Conservation (phyloP, 2,329 filamentous ascomycete species). For the Rhynchosporium secalis region DNA sequence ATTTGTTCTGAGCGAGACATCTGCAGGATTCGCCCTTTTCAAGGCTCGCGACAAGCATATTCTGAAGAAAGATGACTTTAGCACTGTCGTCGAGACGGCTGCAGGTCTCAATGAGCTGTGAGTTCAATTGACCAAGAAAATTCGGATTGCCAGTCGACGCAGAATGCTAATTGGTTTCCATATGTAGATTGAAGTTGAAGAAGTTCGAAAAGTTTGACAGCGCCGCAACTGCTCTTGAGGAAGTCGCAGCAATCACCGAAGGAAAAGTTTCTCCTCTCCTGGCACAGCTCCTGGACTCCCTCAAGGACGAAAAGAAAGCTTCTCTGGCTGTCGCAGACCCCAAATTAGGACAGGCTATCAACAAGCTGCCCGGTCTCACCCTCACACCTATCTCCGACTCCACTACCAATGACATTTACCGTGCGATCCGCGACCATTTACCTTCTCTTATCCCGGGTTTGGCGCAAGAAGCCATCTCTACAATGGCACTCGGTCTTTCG, state of each 20-base stretch:
- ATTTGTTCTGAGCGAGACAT: slow-evolving; percentile 92
- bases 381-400: slow-evolving; percentile 83
- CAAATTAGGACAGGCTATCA: slow-evolving; percentile 88
- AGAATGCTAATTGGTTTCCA: slow-evolving; percentile 27
- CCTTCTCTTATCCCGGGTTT: slow-evolving; percentile 89
- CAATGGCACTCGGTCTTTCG: slow-evolving; percentile 93
- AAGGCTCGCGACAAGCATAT: slow-evolving; percentile 99
- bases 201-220: slow-evolving; percentile 97
- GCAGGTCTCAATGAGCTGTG: slow-evolving; percentile 86
- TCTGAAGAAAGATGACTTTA: slow-evolving; percentile 80
- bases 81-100: slow-evolving; percentile 71
- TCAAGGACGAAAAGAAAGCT: slow-evolving; percentile 97
- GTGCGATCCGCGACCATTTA: slow-evolving; percentile 88
- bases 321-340: slow-evolving; percentile 92
- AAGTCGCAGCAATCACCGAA: slow-evolving; percentile 84
- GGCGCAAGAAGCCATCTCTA: slow-evolving; percentile 79
- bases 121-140: slow-evolving; percentile 43
- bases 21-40: slow-evolving; percentile 86
- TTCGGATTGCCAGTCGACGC: slow-evolving; percentile 10
- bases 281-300: slow-evolving; percentile 75
- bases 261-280: slow-evolving; percentile 93
- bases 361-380: slow-evolving; percentile 84
- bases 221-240: slow-evolving; percentile 84
- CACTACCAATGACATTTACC: slow-evolving; percentile 83
- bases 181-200: slow-evolving; percentile 81